Conservation (phyloP, 192 early-diverging fungal species). For the Coemansia sp. region DNA sequence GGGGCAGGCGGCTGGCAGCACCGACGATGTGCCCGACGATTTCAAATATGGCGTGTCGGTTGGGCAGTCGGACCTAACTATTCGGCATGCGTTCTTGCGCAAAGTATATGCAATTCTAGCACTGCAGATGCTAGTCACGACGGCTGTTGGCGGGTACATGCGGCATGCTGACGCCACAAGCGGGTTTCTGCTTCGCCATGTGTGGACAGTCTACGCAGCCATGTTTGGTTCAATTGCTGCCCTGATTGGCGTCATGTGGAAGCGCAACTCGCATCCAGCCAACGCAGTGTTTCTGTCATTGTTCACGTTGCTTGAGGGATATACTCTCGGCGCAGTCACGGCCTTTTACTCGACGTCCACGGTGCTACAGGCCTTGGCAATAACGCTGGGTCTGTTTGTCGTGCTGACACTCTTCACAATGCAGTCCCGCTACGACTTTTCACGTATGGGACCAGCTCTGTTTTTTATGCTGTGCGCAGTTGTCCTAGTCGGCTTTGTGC, state of each 20-base stretch:
- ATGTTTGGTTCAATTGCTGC: constrained; percentile 54
- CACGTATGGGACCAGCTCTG: constrained; percentile 60
- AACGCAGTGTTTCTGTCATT: constrained; percentile 61
- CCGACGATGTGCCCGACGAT: constrained; percentile 54
- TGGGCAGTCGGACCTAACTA: constrained; percentile 46
- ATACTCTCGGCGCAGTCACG: constrained; percentile 58
- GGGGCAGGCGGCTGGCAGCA: neutral
- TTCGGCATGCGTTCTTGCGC: constrained; percentile 65
- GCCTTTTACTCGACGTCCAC: constrained; percentile 62
- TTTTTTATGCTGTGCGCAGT: constrained; percentile 63
- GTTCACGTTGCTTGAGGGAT: constrained; percentile 64
- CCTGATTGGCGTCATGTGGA: constrained; percentile 58
- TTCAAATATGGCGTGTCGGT: constrained; percentile 56
- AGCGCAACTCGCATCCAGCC: constrained; percentile 61
- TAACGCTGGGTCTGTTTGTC: constrained; percentile 71
- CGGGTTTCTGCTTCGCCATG: constrained; percentile 58
- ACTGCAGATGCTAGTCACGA: constrained; percentile 61
- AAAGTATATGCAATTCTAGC: constrained; percentile 73
- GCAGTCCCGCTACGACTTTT: constrained; percentile 74
- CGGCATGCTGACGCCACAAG: constrained; percentile 57
- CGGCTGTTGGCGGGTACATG: constrained; percentile 57
- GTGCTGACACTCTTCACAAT: constrained; percentile 75
- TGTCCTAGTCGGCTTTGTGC: constrained; percentile 62
- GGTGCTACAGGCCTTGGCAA: constrained; percentile 74
- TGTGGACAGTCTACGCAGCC: constrained; percentile 61